Base-by-base conservation (phyloP, 2,329 filamentous ascomycete genomes). In the Neonectria punicea region DNA sequence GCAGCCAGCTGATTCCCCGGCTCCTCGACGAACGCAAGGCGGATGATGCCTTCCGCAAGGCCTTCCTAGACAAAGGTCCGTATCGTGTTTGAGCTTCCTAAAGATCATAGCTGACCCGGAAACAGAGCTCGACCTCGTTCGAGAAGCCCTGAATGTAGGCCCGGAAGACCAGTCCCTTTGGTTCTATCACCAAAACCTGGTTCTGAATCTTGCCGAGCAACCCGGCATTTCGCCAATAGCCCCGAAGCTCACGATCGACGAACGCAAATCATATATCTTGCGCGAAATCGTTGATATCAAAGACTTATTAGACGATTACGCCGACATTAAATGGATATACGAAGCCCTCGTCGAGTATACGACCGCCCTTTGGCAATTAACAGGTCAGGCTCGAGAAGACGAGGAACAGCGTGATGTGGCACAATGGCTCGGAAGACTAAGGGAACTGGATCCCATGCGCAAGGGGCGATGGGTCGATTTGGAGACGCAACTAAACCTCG, bases 91-190 rank as follows among this genome's bases (percentile, higher is more conserved):
- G n/a, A 16, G 9, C 16, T 51, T 13, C 30, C 20, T 4, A 41
- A 51, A 32, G 44, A 14, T n/a, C 53, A 36, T 71, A 43, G 6
- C 64, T 59, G n/a, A 65, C 22, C 2, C 43, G 16, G 10, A 10
- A 10, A 2, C 54, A 85, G 96, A 99, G 80, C 84, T 98, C 55
- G 84, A 87, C 28, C 82, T 93, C 47, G 90, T 97, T 28, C 89
- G 91, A 60, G 87, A 90, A 61, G 94, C 92, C 0, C 84, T 98
- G 53, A 96, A 94, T 65, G 93, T 93, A 41, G 94, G 97, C 63
- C 94, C 95, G 0, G 94, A 97, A 71, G 95, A 98, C 76, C 95
- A 98, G 76, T 97, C 94, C 18, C 85, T 98, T 6, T 99, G 96
- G 94, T 97, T 97, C 79, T 98, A 99, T 76, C 94, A 98, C 78